Percentiles rank a stretch among this genome's conserved stretches.
Evolutionary conservation across 2,329 filamentous ascomycete species (phyloP).

Genomic region (Colletotrichum musicola): DNA sequence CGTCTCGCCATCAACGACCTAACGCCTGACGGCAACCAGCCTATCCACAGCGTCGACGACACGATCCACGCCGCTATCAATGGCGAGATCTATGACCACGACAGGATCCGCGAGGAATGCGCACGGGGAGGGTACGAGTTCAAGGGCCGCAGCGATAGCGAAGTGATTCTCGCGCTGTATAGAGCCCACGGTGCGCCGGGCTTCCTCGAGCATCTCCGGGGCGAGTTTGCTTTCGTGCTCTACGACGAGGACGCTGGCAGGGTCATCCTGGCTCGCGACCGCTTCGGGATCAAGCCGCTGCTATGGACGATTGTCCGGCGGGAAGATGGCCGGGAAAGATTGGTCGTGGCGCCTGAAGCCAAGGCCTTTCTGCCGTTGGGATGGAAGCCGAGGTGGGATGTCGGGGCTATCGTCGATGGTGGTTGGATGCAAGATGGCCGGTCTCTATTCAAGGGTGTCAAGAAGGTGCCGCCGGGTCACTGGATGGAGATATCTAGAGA

Average conservation of each 20-base stretch:
- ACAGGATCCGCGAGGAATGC: slow-evolving; percentile 55
- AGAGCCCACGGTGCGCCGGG: slow-evolving; percentile 56
- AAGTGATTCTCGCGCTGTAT: slow-evolving; percentile 66
- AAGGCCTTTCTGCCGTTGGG: slow-evolving; percentile 66
- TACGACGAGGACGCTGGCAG: slow-evolving; percentile 55
- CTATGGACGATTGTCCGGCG: slow-evolving; percentile 56
- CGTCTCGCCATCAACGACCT: slow-evolving; percentile 67
- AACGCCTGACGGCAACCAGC: slow-evolving; percentile 58
- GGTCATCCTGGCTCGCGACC: slow-evolving; percentile 64
- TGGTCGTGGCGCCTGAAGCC: slow-evolving; percentile 64
- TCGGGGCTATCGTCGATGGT: slow-evolving; percentile 57
- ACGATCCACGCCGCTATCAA: slow-evolving; percentile 69
- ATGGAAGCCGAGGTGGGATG: slow-evolving; percentile 66
- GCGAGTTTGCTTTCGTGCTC: slow-evolving; percentile 66
- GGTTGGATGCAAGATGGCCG: slow-evolving; percentile 59
- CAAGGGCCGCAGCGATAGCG: slow-evolving; percentile 60
- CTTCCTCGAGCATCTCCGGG: slow-evolving; percentile 57
- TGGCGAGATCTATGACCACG: slow-evolving; percentile 69
- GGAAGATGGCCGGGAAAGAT: slow-evolving; percentile 40
- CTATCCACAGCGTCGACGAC: slow-evolving; percentile 53
- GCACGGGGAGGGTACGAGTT: slow-evolving; percentile 56
- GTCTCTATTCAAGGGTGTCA: slow-evolving; percentile 64
- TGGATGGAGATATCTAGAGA: slow-evolving; percentile 55
- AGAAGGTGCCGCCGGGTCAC: slow-evolving; percentile 57
- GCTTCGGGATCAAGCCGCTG: slow-evolving; percentile 69